Evolutionary conservation across 805 yeast genomes (phyloP).

Genomic region (Barnettozyma botsteinii): DNA sequence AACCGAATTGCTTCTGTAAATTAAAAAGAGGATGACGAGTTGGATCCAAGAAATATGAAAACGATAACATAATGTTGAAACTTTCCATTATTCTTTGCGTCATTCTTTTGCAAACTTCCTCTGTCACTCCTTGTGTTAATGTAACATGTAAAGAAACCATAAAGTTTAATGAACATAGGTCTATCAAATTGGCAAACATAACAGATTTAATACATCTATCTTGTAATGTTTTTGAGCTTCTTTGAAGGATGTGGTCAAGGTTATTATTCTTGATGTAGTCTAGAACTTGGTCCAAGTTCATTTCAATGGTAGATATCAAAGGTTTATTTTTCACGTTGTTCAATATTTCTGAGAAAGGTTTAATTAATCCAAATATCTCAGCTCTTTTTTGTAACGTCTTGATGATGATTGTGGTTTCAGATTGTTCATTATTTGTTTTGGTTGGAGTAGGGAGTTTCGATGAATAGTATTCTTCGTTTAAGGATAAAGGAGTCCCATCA

Average conservation of each 20-base stretch:
- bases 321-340: not conserved
- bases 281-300: not conserved
- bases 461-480: slow-evolving; percentile 7
- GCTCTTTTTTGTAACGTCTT: not conserved
- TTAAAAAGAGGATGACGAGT: slow-evolving; percentile 9
- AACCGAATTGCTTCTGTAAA: slow-evolving; percentile 12
- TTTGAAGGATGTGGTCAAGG: slow-evolving; percentile 3
- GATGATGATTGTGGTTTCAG: slow-evolving; percentile 7
- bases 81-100: slow-evolving; percentile 5
- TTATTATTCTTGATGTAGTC: slow-evolving; percentile 4
- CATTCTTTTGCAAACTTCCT: not conserved
- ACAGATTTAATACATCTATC: slow-evolving; percentile 6
- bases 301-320: not conserved
- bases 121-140: not conserved
- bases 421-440: not conserved
- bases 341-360: slow-evolving; percentile 3
- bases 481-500: slow-evolving; percentile 16
- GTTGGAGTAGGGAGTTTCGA: slow-evolving; percentile 6
- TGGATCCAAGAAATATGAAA: slow-evolving; percentile 11
- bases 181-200: slow-evolving; percentile 5
- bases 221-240: slow-evolving; percentile 4
- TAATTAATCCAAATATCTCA: not conserved
- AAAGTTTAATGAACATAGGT: not conserved
- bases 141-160: slow-evolving; percentile 1
- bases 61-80: slow-evolving; percentile 6